A percentile compares a stretch with the other conserved stretches of the same genome.
phyloP scores from a whole-genome alignment of 169 alveolate genomes.

The Cryptosporidium xiaoi region DNA sequence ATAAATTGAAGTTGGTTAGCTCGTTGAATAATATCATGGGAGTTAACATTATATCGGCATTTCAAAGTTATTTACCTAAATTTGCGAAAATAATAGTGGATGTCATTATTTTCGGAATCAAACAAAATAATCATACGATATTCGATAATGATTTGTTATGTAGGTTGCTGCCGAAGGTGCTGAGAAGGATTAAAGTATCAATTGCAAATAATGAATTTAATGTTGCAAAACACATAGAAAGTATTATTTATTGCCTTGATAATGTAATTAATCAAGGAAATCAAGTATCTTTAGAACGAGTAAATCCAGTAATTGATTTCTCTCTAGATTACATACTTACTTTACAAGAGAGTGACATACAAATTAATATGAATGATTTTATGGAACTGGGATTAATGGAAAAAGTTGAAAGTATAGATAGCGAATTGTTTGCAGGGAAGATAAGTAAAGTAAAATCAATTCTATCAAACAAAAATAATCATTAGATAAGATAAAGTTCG shows the following conservation, averaged over 20 bases:
- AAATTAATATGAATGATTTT: not conserved
- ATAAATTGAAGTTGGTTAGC: constrained; percentile 27
- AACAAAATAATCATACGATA: constrained; percentile 4
- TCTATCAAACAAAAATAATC: not conserved
- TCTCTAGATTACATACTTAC: constrained; percentile 17
- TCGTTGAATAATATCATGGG: constrained; percentile 72
- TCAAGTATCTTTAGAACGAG: not conserved
- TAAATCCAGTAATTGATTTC: constrained; percentile 16
- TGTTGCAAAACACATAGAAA: not conserved
- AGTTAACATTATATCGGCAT: constrained; percentile 43
- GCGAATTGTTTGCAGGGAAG: not conserved
- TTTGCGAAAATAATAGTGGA: constrained; percentile 22
- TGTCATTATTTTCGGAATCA: constrained; percentile 35
- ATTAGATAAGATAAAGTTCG: not conserved
- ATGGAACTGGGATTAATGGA: not conserved
- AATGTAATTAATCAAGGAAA: not conserved
- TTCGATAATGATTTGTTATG: constrained; percentile 39
- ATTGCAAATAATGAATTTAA: constrained; percentile 3
- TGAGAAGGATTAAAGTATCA: constrained; percentile 53
- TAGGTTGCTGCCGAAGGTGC: constrained; percentile 46
- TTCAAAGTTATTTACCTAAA: constrained; percentile 60
- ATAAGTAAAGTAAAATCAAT: constrained; percentile 5
- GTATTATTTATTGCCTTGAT: constrained; percentile 1
- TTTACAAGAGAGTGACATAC: constrained; percentile 12
- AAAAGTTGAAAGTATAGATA: not conserved